phyloP scores from a whole-genome alignment of 306 rosid species.

The Rosa persica region DNA sequence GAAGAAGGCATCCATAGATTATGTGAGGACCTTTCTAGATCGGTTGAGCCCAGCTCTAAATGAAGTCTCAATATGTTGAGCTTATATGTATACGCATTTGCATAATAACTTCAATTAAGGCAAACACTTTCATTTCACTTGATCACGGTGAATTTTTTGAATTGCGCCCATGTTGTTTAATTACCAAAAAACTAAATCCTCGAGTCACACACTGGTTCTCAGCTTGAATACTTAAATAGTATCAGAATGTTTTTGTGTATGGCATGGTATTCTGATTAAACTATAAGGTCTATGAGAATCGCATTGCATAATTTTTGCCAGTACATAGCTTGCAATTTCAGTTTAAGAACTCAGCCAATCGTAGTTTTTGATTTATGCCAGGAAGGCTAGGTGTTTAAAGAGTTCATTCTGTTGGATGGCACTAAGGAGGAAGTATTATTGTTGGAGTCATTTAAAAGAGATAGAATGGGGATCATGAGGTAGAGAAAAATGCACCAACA shows the following conservation, averaged over 20 bases:
- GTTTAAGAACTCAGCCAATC: constrained; percentile 36
- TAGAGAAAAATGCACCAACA: no score
- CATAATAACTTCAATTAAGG: background rate
- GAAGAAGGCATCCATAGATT: no score
- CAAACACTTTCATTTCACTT: background rate
- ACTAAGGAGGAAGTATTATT: constrained; percentile 84
- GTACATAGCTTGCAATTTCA: constrained; percentile 35
- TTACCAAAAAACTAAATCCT: background rate
- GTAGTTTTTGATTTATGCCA: constrained; percentile 44
- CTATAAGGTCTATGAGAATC: constrained; percentile 5
- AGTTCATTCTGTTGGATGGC: constrained; percentile 93
- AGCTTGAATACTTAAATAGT: background rate
- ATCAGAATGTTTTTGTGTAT: constrained; percentile 18
- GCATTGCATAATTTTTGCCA: constrained; percentile 21
- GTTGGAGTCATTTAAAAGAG: constrained; percentile 93
- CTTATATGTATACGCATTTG: background rate
- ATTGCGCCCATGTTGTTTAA: background rate
- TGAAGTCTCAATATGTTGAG: background rate
- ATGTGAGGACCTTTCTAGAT: background rate
- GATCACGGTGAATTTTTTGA: background rate
- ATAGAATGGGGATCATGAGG: constrained; percentile 97
- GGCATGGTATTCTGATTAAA: constrained; percentile 26
- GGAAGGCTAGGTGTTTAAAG: constrained; percentile 99
- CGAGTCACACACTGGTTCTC: background rate
- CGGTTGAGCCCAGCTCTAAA: background rate